phyloP scores from a whole-genome alignment of 202 grass and related monocot species.

The Setaria italica region DNA sequence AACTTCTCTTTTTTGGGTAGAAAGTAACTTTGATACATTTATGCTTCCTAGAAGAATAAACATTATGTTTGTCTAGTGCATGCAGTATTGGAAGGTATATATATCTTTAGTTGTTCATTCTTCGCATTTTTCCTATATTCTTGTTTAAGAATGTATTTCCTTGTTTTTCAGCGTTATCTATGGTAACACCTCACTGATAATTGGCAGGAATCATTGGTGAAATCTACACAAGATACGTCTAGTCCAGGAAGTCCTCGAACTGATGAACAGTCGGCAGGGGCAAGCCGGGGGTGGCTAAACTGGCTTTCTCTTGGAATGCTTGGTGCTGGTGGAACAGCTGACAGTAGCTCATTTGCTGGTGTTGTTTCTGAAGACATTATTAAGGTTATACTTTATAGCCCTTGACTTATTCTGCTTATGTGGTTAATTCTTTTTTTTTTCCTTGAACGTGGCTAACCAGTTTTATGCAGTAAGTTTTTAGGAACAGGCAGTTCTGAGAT shows the following conservation, averaged over 20 bases:
- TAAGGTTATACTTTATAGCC: slow-evolving; percentile 62
- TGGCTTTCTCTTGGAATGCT: slow-evolving; percentile 99
- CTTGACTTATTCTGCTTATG: slow-evolving; percentile 30
- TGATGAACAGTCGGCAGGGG: slow-evolving; percentile 63
- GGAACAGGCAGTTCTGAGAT: slow-evolving; percentile 41
- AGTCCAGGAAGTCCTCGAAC: slow-evolving; percentile 67
- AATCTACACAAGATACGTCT: slow-evolving; percentile 61
- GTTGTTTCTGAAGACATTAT: slow-evolving; percentile 99
- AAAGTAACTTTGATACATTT: neutral
- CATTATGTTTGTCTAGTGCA: neutral
- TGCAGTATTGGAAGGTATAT: slow-evolving; percentile 22
- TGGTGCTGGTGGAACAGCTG: slow-evolving; percentile 94
- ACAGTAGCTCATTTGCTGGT: slow-evolving; percentile 88
- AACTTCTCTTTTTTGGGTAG: neutral
- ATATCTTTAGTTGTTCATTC: neutral
- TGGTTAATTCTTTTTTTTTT: neutral
- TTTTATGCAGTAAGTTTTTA: slow-evolving; percentile 44
- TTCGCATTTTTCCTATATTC: slow-evolving; percentile 28
- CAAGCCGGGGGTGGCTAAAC: slow-evolving; percentile 84
- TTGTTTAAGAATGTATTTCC: slow-evolving; percentile 33
- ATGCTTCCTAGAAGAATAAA: neutral
- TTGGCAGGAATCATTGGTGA: slow-evolving; percentile 68
- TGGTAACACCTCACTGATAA: slow-evolving; percentile 42
- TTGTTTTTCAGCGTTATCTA: slow-evolving; percentile 10
- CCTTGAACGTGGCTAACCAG: neutral